Conservation (phyloP, 305 asterid genomes). For the Fraxinus xanthoxyloides region DNA sequence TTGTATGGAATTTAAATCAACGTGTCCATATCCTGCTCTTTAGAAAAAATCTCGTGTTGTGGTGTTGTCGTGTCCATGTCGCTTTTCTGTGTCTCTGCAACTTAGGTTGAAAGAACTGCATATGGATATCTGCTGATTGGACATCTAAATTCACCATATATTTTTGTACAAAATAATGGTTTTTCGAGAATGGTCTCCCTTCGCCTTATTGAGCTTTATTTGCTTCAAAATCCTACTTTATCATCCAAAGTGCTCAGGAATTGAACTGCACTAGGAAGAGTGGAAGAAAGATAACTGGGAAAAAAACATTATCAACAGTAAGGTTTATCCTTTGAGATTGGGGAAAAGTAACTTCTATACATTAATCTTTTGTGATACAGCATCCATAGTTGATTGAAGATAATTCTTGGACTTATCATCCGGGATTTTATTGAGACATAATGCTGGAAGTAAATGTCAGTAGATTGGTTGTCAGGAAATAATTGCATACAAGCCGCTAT, state of each 20-base stretch:
- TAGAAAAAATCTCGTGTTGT: neutral
- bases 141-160: neutral
- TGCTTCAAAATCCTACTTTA: neutral
- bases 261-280: neutral
- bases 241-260: neutral
- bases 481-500: neutral
- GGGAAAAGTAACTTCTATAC: neutral
- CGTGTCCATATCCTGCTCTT: neutral
- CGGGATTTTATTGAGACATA: neutral
- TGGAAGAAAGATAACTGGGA: neutral
- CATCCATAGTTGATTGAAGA: neutral
- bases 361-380: neutral
- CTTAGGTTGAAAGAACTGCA: neutral
- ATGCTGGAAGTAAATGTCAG: neutral
- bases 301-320: neutral
- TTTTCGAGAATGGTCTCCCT: neutral
- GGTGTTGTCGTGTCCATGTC: neutral
- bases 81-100: neutral
- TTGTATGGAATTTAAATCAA: neutral
- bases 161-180: neutral
- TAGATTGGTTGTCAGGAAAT: neutral
- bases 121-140: neutral
- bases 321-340: constrained; percentile 2
- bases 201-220: neutral
- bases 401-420: neutral